phyloP scores from a whole-genome alignment of 352 stramenopile species.

The Peronospora destructor region DNA sequence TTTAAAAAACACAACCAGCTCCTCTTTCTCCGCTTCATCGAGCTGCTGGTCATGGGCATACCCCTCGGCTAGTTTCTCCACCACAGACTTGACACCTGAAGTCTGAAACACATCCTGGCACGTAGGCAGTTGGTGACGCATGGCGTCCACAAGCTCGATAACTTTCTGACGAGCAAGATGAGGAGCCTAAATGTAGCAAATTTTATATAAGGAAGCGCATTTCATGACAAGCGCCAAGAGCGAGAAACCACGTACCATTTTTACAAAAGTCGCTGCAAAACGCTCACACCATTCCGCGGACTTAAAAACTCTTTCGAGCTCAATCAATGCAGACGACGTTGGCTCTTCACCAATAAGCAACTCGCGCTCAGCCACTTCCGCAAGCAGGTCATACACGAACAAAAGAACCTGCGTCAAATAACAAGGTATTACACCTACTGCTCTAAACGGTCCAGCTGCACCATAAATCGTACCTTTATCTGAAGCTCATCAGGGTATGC shows the following conservation, averaged over 20 bases:
- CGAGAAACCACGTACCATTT: slow-evolving; percentile 32
- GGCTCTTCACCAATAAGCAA: slow-evolving; percentile 3
- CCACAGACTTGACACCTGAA: slow-evolving; percentile 34
- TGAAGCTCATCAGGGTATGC: slow-evolving; percentile 42
- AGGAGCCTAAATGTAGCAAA: slow-evolving; percentile 20
- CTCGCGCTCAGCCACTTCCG: slow-evolving; percentile 29
- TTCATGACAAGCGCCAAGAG: background rate
- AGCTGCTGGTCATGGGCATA: slow-evolving; percentile 30
- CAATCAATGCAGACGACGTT: slow-evolving; percentile 25
- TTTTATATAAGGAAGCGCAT: slow-evolving; percentile 2
- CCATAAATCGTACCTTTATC: slow-evolving; percentile 42
- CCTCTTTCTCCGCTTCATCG: slow-evolving; percentile 48
- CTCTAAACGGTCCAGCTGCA: slow-evolving; percentile 4
- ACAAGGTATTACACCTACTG: slow-evolving; percentile 3
- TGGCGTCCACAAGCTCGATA: slow-evolving; percentile 51
- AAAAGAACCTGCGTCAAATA: slow-evolving; percentile 36
- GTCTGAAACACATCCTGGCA: slow-evolving; percentile 39
- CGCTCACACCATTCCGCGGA: slow-evolving; percentile 52
- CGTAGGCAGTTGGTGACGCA: slow-evolving; percentile 51
- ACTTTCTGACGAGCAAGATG: slow-evolving; percentile 38
- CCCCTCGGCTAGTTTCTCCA: slow-evolving; percentile 27
- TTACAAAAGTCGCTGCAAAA: slow-evolving; percentile 42
- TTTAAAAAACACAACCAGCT: slow-evolving; percentile 39
- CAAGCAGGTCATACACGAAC: slow-evolving; percentile 63
- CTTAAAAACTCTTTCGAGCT: slow-evolving; percentile 44